Evolutionary conservation across 2,329 filamentous ascomycete species (phyloP).

Genomic region (Penicillium digitatum): DNA sequence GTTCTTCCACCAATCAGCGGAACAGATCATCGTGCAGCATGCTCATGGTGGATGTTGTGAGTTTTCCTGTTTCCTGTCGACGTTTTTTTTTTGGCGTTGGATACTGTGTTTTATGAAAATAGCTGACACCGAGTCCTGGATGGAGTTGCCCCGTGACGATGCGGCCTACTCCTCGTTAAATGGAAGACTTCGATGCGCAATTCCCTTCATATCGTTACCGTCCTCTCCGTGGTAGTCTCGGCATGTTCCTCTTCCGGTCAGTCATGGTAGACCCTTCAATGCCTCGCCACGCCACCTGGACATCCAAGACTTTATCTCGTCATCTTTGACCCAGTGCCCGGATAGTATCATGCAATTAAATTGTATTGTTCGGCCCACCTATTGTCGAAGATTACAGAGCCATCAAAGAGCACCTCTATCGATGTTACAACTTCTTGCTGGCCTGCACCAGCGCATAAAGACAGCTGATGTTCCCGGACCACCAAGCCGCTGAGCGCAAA

Average conservation of each 20-base stretch:
- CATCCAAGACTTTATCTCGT: neutral
- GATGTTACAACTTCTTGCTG: slow-evolving; percentile 28
- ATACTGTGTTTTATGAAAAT: neutral
- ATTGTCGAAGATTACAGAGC: neutral
- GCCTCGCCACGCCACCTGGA: neutral
- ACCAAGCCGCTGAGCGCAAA: slow-evolving; percentile 39
- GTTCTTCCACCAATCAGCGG: slow-evolving; percentile 24
- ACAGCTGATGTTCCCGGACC: slow-evolving; percentile 39
- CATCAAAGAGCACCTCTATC: neutral
- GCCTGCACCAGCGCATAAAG: slow-evolving; percentile 37
- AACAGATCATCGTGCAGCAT: neutral
- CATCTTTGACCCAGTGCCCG: neutral
- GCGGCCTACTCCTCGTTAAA: neutral
- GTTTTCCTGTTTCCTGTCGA: neutral
- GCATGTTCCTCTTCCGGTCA: neutral
- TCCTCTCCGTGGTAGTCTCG: neutral
- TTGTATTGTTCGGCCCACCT: neutral
- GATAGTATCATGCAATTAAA: neutral
- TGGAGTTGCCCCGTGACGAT: neutral
- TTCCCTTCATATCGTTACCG: neutral
- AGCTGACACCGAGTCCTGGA: neutral
- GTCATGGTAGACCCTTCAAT: neutral
- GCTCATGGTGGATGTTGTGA: neutral
- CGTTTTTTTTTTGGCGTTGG: neutral
- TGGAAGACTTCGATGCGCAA: neutral